Percentiles rank a stretch among this genome's conserved stretches.
Evolutionary conservation across 2,329 filamentous ascomycete genomes (phyloP).

Genomic region (Aspergillus caelatus): DNA sequence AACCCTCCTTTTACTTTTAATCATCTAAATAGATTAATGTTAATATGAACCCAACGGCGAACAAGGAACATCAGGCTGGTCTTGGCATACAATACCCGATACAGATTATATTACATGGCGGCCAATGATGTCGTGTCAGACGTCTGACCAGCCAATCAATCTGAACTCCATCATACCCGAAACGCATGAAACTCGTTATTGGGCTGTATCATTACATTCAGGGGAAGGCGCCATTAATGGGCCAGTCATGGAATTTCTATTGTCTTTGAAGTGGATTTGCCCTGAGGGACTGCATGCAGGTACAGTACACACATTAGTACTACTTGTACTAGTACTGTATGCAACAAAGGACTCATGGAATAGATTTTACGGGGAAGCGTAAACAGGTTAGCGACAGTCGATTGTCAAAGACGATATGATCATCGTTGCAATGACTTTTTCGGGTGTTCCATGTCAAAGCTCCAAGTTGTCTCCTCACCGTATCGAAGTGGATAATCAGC

Average conservation of each 20-base stretch:
- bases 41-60: slow-evolving; percentile 1
- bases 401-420: background rate
- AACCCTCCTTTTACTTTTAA: background rate
- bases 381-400: background rate
- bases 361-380: background rate
- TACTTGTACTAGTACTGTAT: background rate
- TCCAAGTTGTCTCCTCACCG: background rate
- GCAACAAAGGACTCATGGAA: background rate
- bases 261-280: no score
- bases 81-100: background rate
- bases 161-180: background rate
- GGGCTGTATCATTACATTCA: background rate
- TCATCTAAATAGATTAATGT: background rate
- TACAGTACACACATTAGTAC: background rate
- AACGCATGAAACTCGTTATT: slow-evolving; percentile 4
- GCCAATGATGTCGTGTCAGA: background rate
- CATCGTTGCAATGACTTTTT: background rate
- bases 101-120: background rate
- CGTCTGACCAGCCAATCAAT: background rate
- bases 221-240: background rate
- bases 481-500: slow-evolving; percentile 2
- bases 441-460: background rate
- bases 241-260: background rate
- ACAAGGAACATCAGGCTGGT: background rate
- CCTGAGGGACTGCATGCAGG: background rate